A percentile compares a stretch with the other conserved stretches of the same genome.
Evolutionary conservation across 2,329 filamentous ascomycete genomes (phyloP).

Genomic region (Akanthomyces uredinophilus): DNA sequence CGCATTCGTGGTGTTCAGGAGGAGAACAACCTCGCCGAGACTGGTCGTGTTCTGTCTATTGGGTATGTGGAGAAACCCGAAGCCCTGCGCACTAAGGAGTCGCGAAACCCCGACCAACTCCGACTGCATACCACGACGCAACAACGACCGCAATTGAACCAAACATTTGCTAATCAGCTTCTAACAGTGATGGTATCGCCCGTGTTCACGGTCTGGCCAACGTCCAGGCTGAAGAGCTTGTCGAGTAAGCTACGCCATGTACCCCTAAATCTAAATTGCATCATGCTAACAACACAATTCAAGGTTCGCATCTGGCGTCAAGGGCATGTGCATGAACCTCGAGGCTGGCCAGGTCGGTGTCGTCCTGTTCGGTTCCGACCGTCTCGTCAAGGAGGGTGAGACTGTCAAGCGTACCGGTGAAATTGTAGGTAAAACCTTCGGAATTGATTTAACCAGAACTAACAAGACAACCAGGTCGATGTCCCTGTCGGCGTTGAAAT

Average conservation of each 20-base stretch:
- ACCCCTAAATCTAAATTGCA: conserved; percentile 16
- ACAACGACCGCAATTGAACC: neutral
- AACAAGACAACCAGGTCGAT: conserved; percentile 65
- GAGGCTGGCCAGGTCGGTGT: conserved; percentile 99
- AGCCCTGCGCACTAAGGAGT: neutral
- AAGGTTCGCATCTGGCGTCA: conserved; percentile 98
- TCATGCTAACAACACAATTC: conserved; percentile 15
- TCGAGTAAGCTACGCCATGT: conserved; percentile 70
- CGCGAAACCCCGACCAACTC: neutral
- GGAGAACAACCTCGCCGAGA: conserved; percentile 94
- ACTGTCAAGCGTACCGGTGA: conserved; percentile 99
- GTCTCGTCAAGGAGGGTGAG: conserved; percentile 99
- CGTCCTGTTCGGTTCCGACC: conserved; percentile 99
- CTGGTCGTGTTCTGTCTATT: conserved; percentile 95
- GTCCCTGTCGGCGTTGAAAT: conserved; percentile 89
- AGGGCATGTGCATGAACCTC: conserved; percentile 99
- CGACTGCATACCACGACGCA: neutral
- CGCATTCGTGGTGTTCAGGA: conserved; percentile 97
- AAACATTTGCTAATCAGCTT: neutral
- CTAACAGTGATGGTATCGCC: conserved; percentile 93
- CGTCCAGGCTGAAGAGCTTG: conserved; percentile 99
- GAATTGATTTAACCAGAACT: conserved; percentile 1
- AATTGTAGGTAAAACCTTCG: conserved; percentile 66
- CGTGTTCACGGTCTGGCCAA: conserved; percentile 99
- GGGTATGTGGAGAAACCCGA: conserved; percentile 64